Evolutionary conservation across 208 protist species (phyloP).

Genomic region (Trypanosoma congolense): DNA sequence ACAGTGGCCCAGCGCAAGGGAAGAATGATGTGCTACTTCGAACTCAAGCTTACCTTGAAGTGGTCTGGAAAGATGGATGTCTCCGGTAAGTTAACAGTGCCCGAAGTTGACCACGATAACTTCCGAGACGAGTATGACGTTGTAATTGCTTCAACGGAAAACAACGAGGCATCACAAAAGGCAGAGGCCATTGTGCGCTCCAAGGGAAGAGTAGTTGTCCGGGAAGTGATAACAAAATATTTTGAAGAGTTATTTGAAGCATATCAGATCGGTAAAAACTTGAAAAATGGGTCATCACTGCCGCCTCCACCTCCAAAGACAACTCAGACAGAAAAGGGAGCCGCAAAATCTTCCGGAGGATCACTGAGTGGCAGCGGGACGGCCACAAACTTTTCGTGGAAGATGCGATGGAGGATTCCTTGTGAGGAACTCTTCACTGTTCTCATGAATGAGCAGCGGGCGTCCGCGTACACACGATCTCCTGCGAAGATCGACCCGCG

Average conservation of each 20-base stretch:
- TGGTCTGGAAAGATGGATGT: constrained; percentile 73
- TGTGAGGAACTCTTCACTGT: constrained; percentile 65
- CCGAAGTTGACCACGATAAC: constrained; percentile 86
- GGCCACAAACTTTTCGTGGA: constrained; percentile 52
- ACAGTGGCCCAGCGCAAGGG: constrained; percentile 93
- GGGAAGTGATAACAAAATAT: constrained; percentile 48
- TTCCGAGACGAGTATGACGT: constrained; percentile 80
- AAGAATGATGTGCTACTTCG: constrained; percentile 95
- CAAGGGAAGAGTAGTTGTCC: constrained; percentile 54
- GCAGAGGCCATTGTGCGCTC: constrained; percentile 47
- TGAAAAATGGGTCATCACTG: constrained; percentile 69
- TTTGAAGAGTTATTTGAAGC: constrained; percentile 72
- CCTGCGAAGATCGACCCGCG: constrained; percentile 72
- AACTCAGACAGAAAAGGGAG: background rate
- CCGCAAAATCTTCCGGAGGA: constrained; percentile 1
- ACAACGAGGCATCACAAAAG: constrained; percentile 30
- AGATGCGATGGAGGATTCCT: constrained; percentile 77
- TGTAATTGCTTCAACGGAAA: constrained; percentile 64
- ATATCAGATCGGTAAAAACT: constrained; percentile 77
- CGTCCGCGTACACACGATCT: constrained; percentile 71
- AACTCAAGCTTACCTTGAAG: constrained; percentile 89
- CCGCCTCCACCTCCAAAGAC: constrained; percentile 46
- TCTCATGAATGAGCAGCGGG: constrained; percentile 66
- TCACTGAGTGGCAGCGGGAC: background rate
- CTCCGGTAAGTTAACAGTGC: constrained; percentile 66